These are phyloP conservation scores for Glarea lozoyensis DNA, from an alignment of 495 filamentous ascomycete species.

Conservation along the genomic window DNA sequence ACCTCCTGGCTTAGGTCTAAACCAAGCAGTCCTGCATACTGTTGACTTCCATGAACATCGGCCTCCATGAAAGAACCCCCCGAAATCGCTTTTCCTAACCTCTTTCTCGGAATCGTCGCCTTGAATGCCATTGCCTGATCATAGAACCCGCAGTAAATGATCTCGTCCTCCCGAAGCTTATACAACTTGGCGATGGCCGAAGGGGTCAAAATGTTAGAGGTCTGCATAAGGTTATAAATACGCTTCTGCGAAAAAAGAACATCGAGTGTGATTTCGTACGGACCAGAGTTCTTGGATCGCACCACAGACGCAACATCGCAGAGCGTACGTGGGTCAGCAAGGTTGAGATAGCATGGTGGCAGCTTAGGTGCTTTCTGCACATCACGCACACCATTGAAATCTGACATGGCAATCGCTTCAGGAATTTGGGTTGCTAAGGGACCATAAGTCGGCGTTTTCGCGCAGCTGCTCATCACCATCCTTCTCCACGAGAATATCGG, in stretches of 20 bases:
- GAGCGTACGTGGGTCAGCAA: constrained; percentile 7
- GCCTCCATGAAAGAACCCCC: constrained; percentile 30
- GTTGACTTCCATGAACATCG: constrained; percentile 24
- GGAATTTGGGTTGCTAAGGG: too few species aligned
- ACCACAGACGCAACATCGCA: constrained; percentile 33
- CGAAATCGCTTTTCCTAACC: constrained; percentile 23
- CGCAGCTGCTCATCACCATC: not conserved
- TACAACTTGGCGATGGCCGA: constrained; percentile 25
- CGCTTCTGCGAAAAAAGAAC: constrained; percentile 33
- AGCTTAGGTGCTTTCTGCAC: too few species aligned
- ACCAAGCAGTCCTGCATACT: constrained; percentile 36
- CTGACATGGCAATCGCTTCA: too few species aligned
- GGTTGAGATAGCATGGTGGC: too few species aligned
- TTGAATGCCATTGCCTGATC: constrained; percentile 20
- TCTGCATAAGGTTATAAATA: constrained; percentile 27
- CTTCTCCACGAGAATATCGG: constrained; percentile 4
- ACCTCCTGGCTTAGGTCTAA: too few species aligned
- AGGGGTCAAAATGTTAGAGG: constrained; percentile 23
- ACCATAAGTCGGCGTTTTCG: too few species aligned
- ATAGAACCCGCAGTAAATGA: constrained; percentile 33
- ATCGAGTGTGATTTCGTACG: constrained; percentile 42
- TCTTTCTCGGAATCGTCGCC: constrained; percentile 19
- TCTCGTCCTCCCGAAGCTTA: constrained; percentile 24
- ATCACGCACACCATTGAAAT: too few species aligned
- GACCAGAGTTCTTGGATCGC: constrained; percentile 41